Conservation (phyloP, 331 rosid species). For the Quercus phellos region DNA sequence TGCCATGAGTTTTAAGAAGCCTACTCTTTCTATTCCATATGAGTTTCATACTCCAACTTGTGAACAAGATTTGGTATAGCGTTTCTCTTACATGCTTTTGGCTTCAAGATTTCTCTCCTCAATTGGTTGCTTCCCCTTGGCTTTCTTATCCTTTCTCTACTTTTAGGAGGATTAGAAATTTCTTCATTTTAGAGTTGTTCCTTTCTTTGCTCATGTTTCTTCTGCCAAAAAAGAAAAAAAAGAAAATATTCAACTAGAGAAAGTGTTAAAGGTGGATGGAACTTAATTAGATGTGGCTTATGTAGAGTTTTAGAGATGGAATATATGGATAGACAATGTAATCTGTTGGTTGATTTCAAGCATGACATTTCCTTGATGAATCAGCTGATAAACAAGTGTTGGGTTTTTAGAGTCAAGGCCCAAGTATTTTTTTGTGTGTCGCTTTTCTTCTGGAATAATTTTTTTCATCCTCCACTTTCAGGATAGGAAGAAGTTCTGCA, state of each 20-base stretch:
- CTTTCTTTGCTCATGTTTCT: background rate
- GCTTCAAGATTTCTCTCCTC: background rate
- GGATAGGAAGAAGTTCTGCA: conserved; percentile 61
- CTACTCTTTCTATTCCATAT: conserved; percentile 37
- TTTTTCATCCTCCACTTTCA: conserved; percentile 26
- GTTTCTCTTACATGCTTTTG: conserved; percentile 5
- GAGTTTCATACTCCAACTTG: conserved; percentile 51
- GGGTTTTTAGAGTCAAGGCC: background rate
- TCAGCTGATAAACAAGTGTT: background rate
- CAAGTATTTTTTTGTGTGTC: background rate
- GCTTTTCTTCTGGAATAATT: conserved; percentile 6
- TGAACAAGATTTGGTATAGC: conserved; percentile 63
- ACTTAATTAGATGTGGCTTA: background rate
- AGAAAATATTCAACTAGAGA: too few species aligned
- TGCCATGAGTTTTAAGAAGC: conserved; percentile 76
- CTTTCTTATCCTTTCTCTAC: background rate
- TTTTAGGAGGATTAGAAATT: background rate
- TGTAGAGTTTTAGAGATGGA: too few species aligned
- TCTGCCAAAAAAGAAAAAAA: too few species aligned
- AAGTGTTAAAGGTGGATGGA: background rate
- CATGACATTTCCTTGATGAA: too few species aligned
- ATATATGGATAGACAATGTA: too few species aligned
- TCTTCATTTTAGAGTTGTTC: background rate
- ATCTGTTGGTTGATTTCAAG: too few species aligned
- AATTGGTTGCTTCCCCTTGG: background rate